These are phyloP conservation scores for Kazachstania sp. DNA, from an alignment of 1,139 yeast genomes.

Conservation along the genomic window DNA sequence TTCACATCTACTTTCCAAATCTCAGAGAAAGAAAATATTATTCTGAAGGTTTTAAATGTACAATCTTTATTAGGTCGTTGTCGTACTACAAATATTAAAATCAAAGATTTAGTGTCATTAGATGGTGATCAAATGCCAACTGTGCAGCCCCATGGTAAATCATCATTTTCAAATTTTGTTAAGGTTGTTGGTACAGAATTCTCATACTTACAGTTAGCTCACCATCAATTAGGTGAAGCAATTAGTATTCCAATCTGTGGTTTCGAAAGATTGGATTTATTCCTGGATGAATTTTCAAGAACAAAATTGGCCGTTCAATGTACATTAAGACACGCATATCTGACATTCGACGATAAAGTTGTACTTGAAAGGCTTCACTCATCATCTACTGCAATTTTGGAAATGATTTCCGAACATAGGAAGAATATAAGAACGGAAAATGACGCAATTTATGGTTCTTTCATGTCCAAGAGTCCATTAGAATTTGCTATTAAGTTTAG, in stretches of 20 bases:
- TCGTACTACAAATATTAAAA: background rate
- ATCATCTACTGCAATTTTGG: constrained; percentile 5
- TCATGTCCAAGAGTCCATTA: background rate
- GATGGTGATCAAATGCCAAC: background rate
- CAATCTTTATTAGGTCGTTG: constrained; percentile 15
- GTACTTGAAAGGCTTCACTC: constrained; percentile 17
- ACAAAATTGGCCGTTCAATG: constrained; percentile 14
- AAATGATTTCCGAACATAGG: background rate
- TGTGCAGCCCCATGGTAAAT: background rate
- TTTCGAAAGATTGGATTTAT: constrained; percentile 25
- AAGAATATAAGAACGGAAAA: background rate
- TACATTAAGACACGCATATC: constrained; percentile 22
- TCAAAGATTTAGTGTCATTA: constrained; percentile 1
- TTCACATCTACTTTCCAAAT: constrained; percentile 19
- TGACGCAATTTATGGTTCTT: background rate
- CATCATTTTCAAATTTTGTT: constrained; percentile 10
- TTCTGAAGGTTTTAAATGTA: constrained; percentile 17
- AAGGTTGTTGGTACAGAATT: constrained; percentile 15
- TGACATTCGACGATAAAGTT: constrained; percentile 18
- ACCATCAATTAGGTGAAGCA: constrained; percentile 7
- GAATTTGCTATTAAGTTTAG: constrained; percentile 21
- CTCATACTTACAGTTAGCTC: constrained; percentile 9
- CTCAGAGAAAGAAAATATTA: constrained; percentile 15
- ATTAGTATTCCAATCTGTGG: constrained; percentile 20
- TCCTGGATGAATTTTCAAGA: constrained; percentile 15